Base-by-base conservation (phyloP, 495 filamentous ascomycete genomes). In the Paragyromitra xinjiangensis region DNA sequence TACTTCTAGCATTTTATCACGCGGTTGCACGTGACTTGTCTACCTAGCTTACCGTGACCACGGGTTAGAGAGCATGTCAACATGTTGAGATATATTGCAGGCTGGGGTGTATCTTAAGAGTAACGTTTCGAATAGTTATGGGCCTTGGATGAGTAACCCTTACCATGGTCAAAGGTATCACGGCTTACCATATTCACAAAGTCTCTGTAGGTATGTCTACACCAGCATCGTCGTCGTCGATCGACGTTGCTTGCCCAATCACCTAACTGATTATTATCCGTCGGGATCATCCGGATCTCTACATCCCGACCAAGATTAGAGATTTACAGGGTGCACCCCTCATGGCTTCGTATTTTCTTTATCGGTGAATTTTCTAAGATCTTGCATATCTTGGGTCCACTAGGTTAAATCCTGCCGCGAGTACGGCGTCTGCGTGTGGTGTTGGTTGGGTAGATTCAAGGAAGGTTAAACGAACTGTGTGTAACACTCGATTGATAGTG, bases 351-450 rank as follows among this genome's bases (percentile, higher is more conserved):
- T 22, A 69, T 58, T 67, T 67, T 34, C 64, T 37, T 53, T 51
- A 67, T 69, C 51, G 50, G 65, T 26, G 34, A 69, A 44, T 69
- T n/a, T 58, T 58, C 56, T 56, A 58, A 50, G 65, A 69, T 56
- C 65, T 56, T 69, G 65, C 65, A 69, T 69, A 55, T 42, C 64
- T 42, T 24, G 45, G 64, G 44, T 55, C 64, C 19, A 45, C 61
- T 64, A 39, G n/a, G 50, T 14, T 53, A 22, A 53, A 24, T 53
- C 50, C 34, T 24, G 22, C 40, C 19, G 29, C 29, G 16, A 9
- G 39, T 22, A 6, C 11, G n/a, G 19, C 16, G 8, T 11, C 61
- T 22, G 37, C 6, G 44, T 64, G 24, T 62, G 9, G 11, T 19
- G 22, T 12, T 34, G 48, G 11, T 26, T 50, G 40, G 22, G 24